Percentiles rank a stretch among this genome's conserved stretches.
Conservation (phyloP, 2,329 filamentous ascomycete species). For the Paracorniculantispora psalliotae region DNA sequence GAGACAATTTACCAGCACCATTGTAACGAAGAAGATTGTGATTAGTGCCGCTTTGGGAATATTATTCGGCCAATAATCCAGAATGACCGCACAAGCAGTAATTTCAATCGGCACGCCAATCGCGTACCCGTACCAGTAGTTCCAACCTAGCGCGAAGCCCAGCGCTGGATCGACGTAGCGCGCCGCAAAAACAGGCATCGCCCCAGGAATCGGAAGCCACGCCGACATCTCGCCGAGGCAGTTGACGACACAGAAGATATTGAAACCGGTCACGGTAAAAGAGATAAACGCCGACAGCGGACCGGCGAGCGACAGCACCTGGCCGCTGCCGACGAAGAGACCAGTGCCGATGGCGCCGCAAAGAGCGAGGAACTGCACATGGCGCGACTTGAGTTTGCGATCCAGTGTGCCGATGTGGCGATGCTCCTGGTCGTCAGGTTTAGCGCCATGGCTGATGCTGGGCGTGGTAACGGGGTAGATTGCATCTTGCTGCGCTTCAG, state of each 20-base stretch:
- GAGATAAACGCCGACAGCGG: slow-evolving; percentile 37
- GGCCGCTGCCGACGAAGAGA: slow-evolving; percentile 40
- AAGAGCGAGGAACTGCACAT: slow-evolving; percentile 38
- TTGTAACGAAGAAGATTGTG: not conserved
- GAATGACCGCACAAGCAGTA: not conserved
- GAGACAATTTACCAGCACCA: not conserved
- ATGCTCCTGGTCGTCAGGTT: slow-evolving; percentile 19
- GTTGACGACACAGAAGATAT: slow-evolving; percentile 44
- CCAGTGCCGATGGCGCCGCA: slow-evolving; percentile 40
- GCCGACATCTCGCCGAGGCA: slow-evolving; percentile 55
- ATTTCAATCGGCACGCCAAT: slow-evolving; percentile 1
- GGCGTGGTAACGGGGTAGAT: not conserved
- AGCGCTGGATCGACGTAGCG: slow-evolving; percentile 44
- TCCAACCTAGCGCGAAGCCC: slow-evolving; percentile 7
- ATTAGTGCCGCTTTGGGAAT: not conserved
- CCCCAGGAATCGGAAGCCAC: slow-evolving; percentile 55
- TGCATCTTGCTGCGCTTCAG: slow-evolving; percentile 1
- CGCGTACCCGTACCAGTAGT: slow-evolving; percentile 8
- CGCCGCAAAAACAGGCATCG: slow-evolving; percentile 44
- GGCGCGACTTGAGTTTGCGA: slow-evolving; percentile 35
- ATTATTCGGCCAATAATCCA: not conserved
- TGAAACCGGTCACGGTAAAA: slow-evolving; percentile 40
- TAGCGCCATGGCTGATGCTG: not conserved
- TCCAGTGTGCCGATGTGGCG: slow-evolving; percentile 32
- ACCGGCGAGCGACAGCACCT: slow-evolving; percentile 37